phyloP scores from a whole-genome alignment of 352 stramenopile genomes.

The Globisporangium yorkense region DNA sequence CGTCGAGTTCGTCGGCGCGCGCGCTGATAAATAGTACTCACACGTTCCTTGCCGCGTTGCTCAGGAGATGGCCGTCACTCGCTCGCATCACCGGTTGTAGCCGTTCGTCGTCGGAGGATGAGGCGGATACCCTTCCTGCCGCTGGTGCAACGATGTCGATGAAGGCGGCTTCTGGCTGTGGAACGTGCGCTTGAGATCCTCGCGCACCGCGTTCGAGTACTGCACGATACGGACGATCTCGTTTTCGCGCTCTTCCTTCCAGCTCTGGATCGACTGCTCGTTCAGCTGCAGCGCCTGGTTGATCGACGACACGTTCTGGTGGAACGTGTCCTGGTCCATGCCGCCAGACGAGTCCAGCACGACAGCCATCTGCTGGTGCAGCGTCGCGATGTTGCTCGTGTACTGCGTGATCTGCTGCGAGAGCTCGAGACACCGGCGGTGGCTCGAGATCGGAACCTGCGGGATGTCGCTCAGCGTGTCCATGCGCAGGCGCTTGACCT shows the following conservation, averaged over 20 bases:
- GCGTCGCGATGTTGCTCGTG: constrained; percentile 19
- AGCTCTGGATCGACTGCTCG: constrained; percentile 28
- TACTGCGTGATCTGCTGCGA: constrained; percentile 39
- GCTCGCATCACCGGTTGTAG: not conserved
- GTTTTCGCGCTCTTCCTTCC: constrained; percentile 50
- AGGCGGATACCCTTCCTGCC: not conserved
- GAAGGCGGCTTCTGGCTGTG: constrained; percentile 18
- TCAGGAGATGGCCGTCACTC: not conserved
- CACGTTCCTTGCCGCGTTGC: not conserved
- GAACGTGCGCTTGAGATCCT: constrained; percentile 40
- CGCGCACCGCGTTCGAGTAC: constrained; percentile 45
- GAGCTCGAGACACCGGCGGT: constrained; percentile 53
- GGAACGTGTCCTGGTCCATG: constrained; percentile 30
- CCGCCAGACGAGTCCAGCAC: constrained; percentile 25
- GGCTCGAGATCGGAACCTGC: constrained; percentile 42
- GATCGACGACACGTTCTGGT: constrained; percentile 30
- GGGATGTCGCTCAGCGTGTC: constrained; percentile 52
- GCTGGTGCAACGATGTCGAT: constrained; percentile 6
- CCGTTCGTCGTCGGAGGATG: not conserved
- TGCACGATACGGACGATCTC: constrained; percentile 73
- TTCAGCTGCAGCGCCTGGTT: constrained; percentile 41
- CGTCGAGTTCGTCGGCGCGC: not conserved
- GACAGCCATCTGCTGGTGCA: constrained; percentile 40
- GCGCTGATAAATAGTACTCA: not conserved
- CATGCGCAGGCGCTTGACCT: constrained; percentile 48